Base-by-base conservation (phyloP, 495 filamentous ascomycete genomes). In the Xylaria scruposa region DNA sequence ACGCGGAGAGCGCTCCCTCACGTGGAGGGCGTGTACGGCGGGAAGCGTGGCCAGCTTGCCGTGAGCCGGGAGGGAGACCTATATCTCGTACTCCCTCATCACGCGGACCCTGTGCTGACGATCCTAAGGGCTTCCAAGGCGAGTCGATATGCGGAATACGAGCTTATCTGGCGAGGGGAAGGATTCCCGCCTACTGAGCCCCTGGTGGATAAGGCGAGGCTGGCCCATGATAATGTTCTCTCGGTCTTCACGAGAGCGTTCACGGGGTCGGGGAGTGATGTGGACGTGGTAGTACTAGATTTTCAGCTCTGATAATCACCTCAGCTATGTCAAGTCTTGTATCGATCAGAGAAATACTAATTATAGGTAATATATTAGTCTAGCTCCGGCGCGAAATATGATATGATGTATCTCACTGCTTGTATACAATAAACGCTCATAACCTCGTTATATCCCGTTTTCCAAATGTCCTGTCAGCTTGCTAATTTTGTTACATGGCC, bases 41-140 rank as follows among this genome's bases (percentile, higher is more conserved):
- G 74, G 13, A 78, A 79, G 26, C 77, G 82, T 1, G 82, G 82
- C 1, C 73, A 76, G 38, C 40, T 83, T 19, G 82, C 81, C 15
- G 54, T 83, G 29, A 75, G 76, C 49, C 78, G 75, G 38, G 72
- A 75, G 21, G 80, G 77, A 44, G 79, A 83, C 47, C 26, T 83
- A 1, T 82, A 78, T 49, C 70, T 83, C 13, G 72, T 84, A n/a
- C 75, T 84, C 4, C 82, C 81, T 0, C 74, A 83, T 21, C 64
- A 75, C 21, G 61, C 51, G 8, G 58, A 72, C 21, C 59, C 76
- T 8, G 70, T 60, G 31, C 64, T 84, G 66, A 77, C 68, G 36
- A 79, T 83, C 29, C 38, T 83, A 21, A 79, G 72, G 64, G 78
- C 80, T 33, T 70, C 77, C 2, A 78, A 74, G 54, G 71, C 47